Conservation (phyloP, 23 red algal species). For the Gracilariopsis chorda region DNA sequence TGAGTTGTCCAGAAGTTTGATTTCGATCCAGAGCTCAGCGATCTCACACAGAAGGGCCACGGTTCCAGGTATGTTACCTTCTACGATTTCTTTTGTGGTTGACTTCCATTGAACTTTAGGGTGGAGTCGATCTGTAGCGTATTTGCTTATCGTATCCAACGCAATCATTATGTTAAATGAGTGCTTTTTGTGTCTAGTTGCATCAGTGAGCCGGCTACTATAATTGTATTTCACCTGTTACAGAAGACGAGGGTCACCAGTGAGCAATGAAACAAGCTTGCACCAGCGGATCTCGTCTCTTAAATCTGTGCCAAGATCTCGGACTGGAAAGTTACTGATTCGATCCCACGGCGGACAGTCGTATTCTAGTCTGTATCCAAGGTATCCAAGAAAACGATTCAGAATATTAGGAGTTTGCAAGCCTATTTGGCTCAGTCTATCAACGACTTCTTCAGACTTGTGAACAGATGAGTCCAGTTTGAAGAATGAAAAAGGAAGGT, state of each 20-base stretch:
- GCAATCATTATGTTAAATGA: slow-evolving; percentile 23
- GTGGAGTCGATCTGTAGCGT: background rate
- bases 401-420: background rate
- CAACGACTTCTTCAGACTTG: slow-evolving; percentile 26
- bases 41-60: slow-evolving; percentile 26
- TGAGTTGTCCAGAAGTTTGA: background rate
- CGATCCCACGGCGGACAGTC: background rate
- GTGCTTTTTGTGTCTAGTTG: background rate
- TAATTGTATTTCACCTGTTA: background rate
- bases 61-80: slow-evolving; percentile 2
- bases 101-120: background rate
- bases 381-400: background rate
- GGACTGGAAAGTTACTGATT: background rate
- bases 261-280: slow-evolving; percentile 13
- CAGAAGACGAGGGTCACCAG: background rate
- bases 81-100: background rate
- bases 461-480: background rate
- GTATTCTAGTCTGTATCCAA: slow-evolving; percentile 13
- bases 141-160: slow-evolving; percentile 1
- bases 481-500: slow-evolving; percentile 10
- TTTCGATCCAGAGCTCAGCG: slow-evolving; percentile 12
- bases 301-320: slow-evolving; percentile 11
- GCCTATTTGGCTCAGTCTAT: background rate
- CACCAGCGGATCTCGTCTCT: slow-evolving; percentile 32
- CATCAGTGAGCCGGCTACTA: background rate